Evolutionary conservation across 2,329 filamentous ascomycete species (phyloP).

Genomic region (Onygenales sp.): DNA sequence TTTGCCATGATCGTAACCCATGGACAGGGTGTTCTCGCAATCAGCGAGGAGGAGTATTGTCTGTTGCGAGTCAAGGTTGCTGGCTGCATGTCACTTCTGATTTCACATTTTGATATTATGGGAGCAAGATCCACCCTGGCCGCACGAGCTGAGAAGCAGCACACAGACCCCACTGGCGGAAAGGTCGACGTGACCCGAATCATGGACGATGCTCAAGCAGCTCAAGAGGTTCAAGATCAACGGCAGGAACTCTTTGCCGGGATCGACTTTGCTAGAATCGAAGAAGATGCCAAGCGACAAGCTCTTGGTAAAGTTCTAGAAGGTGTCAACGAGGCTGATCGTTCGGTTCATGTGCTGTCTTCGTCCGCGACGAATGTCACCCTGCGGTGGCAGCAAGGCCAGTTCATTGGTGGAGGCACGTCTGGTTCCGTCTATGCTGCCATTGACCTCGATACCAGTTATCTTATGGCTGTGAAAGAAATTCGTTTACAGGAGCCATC

Average conservation of each 20-base stretch:
- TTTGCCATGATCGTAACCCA: constrained; percentile 97
- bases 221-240: constrained; percentile 62
- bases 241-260: constrained; percentile 63
- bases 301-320: constrained; percentile 85
- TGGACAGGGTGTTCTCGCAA: constrained; percentile 82
- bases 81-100: constrained; percentile 92
- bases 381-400: constrained; percentile 96
- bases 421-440: constrained; percentile 97
- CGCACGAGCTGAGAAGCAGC: constrained; percentile 85
- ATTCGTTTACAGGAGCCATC: constrained; percentile 95
- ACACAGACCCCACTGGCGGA: constrained; percentile 67
- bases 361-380: constrained; percentile 92
- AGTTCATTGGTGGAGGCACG: constrained; percentile 91
- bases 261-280: constrained; percentile 68
- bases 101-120: constrained; percentile 99
- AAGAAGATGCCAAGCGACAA: constrained; percentile 75
- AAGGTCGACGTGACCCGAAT: constrained; percentile 67
- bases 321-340: constrained; percentile 89
- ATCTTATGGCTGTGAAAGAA: constrained; percentile 97
- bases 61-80: constrained; percentile 79
- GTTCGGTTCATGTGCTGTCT: constrained; percentile 85
- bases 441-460: constrained; percentile 92
- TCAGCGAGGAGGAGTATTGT: constrained; percentile 80
- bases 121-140: constrained; percentile 87
- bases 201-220: constrained; percentile 77